A percentile compares a stretch with the other conserved stretches of the same genome.
Evolutionary conservation across 306 rosid species (phyloP).

Genomic region (Prunus dulcis): DNA sequence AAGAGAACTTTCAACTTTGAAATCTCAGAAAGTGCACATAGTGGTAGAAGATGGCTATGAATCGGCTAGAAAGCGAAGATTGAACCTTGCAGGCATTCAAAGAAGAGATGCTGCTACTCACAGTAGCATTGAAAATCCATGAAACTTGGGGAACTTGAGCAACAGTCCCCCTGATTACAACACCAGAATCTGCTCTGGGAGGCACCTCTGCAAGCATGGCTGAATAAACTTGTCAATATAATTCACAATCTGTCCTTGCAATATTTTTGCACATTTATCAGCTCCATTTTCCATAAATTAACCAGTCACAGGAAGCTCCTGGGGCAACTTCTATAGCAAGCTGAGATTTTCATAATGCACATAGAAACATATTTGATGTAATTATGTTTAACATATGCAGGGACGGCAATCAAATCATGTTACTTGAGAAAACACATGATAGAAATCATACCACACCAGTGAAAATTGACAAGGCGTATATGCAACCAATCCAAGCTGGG

Average conservation of each 20-base stretch:
- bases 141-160: slow-evolving; percentile 96
- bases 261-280: not conserved
- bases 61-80: not conserved
- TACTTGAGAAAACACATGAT: slow-evolving; percentile 7
- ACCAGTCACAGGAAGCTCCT: too few species aligned
- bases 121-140: slow-evolving; percentile 95
- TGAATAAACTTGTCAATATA: slow-evolving; percentile 30
- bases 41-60: not conserved
- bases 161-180: slow-evolving; percentile 69
- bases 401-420: not conserved
- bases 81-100: not conserved
- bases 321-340: too few species aligned
- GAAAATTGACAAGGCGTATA: slow-evolving; percentile 73
- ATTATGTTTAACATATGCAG: too few species aligned
- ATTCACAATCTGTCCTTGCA: not conserved
- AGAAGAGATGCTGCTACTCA: slow-evolving; percentile 37
- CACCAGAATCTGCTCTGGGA: slow-evolving; percentile 38
- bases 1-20: slow-evolving; percentile 6
- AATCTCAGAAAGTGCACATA: slow-evolving; percentile 12
- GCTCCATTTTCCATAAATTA: not conserved
- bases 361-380: too few species aligned
- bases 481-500: slow-evolving; percentile 76
- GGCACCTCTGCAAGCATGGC: slow-evolving; percentile 90
- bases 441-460: slow-evolving; percentile 58
- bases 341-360: too few species aligned